phyloP scores from a whole-genome alignment of 2,329 filamentous ascomycete genomes.

The Apiospora rasikravindrae region DNA sequence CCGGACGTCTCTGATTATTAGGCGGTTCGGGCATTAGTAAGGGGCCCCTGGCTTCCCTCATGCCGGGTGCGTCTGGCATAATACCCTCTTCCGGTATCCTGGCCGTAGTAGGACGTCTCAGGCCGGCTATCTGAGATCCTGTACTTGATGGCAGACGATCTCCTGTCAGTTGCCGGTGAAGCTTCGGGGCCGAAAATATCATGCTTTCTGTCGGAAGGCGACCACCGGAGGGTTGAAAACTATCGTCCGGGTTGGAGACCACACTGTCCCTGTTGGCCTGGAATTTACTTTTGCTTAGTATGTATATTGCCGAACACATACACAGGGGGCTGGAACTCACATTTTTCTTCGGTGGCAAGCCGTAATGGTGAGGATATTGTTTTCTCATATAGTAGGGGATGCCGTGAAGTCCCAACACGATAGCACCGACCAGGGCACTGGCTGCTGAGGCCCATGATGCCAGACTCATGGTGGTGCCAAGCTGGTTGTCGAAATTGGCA shows the following conservation, averaged over 20 bases:
- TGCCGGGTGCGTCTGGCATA: background rate
- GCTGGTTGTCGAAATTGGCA: conserved; percentile 15
- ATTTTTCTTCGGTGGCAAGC: background rate
- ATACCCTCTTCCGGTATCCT: background rate
- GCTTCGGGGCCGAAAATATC: conserved; percentile 13
- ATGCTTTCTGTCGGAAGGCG: conserved; percentile 19
- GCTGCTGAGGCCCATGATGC: conserved; percentile 9
- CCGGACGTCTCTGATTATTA: background rate
- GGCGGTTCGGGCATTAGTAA: background rate
- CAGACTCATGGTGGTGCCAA: conserved; percentile 1
- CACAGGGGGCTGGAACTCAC: background rate
- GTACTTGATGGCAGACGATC: background rate
- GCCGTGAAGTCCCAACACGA: background rate
- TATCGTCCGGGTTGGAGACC: conserved; percentile 8
- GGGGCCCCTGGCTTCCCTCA: background rate
- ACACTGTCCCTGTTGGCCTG: conserved; percentile 11
- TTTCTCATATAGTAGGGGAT: conserved; percentile 8
- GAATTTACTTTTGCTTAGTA: background rate
- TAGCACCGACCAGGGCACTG: conserved; percentile 5
- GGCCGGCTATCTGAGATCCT: background rate
- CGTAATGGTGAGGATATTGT: conserved; percentile 6
- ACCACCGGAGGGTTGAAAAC: conserved; percentile 6
- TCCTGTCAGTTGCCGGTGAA: conserved; percentile 14
- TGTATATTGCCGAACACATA: too few species aligned
- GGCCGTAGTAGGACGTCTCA: background rate